These are phyloP conservation scores for Eleusine coracana DNA, from an alignment of 176 grass and related monocot genomes.

Conservation along the genomic window DNA sequence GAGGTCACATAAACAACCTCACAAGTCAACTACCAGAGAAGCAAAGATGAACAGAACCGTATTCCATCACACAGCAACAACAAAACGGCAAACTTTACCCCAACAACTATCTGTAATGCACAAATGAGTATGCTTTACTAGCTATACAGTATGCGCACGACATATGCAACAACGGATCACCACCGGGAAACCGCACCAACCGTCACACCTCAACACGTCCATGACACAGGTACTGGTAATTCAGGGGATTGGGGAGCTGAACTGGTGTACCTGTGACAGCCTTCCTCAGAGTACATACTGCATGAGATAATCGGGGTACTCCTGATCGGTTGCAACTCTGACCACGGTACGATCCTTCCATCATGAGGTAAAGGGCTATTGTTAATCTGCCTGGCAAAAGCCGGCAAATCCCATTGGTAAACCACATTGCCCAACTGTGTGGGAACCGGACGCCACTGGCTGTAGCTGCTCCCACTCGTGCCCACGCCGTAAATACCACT, in stretches of 20 bases:
- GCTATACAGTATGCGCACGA: not conserved
- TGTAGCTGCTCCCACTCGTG: not conserved
- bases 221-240: not conserved
- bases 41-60: not conserved
- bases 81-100: not conserved
- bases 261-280: not conserved
- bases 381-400: not conserved
- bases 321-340: not conserved
- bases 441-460: conserved; percentile 33
- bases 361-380: not conserved
- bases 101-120: not conserved
- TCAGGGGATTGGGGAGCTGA: conserved; percentile 4
- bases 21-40: not conserved
- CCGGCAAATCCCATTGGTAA: conserved; percentile 30
- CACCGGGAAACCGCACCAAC: not conserved
- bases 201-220: conserved; percentile 16
- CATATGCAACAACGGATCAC: not conserved
- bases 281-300: conserved; percentile 11
- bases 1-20: not conserved
- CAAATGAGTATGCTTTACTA: too few relatives aligned
- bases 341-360: conserved; percentile 1
- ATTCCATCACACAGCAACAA: not conserved
- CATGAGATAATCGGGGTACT: conserved; percentile 25
- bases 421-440: conserved; percentile 8
- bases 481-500: not conserved